These are phyloP conservation scores for Forsythia viridissima DNA, from an alignment of 257 asterid species.

Conservation along the genomic window DNA sequence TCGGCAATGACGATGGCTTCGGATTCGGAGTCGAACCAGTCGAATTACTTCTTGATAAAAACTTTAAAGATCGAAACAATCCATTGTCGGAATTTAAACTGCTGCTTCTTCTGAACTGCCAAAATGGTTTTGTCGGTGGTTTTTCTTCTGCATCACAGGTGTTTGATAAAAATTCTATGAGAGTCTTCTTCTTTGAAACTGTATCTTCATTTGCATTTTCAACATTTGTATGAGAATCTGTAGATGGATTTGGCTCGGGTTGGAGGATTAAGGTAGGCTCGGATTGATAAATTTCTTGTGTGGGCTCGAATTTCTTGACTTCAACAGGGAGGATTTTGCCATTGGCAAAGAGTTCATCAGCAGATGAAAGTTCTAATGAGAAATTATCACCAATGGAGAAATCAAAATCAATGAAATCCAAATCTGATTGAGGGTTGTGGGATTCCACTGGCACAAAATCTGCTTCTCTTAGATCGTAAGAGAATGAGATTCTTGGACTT, in stretches of 20 bases:
- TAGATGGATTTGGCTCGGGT: not conserved
- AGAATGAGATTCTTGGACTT: constrained; percentile 78
- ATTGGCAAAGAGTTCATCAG: constrained; percentile 80
- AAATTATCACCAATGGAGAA: constrained; percentile 42
- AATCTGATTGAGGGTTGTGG: constrained; percentile 34
- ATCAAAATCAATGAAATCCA: constrained; percentile 57
- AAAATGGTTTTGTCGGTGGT: constrained; percentile 48
- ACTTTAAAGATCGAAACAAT: constrained; percentile 56
- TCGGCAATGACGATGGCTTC: constrained; percentile 34
- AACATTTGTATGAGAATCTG: not conserved
- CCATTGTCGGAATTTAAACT: constrained; percentile 54
- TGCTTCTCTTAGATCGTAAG: constrained; percentile 60
- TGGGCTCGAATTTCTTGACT: constrained; percentile 39
- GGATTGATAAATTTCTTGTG: constrained; percentile 13
- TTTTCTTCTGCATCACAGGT: constrained; percentile 36
- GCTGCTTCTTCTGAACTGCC: constrained; percentile 79
- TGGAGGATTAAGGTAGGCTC: constrained; percentile 4
- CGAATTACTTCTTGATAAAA: constrained; percentile 71
- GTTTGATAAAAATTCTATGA: constrained; percentile 62
- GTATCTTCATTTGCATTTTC: constrained; percentile 2
- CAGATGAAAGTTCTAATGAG: constrained; percentile 51
- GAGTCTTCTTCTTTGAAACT: constrained; percentile 44
- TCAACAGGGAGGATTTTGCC: constrained; percentile 78
- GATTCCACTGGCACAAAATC: constrained; percentile 46
- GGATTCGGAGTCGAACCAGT: constrained; percentile 79